phyloP scores from a whole-genome alignment of 1,284 basidiomycete genomes.

The Kalmanozyma brasiliensis region DNA sequence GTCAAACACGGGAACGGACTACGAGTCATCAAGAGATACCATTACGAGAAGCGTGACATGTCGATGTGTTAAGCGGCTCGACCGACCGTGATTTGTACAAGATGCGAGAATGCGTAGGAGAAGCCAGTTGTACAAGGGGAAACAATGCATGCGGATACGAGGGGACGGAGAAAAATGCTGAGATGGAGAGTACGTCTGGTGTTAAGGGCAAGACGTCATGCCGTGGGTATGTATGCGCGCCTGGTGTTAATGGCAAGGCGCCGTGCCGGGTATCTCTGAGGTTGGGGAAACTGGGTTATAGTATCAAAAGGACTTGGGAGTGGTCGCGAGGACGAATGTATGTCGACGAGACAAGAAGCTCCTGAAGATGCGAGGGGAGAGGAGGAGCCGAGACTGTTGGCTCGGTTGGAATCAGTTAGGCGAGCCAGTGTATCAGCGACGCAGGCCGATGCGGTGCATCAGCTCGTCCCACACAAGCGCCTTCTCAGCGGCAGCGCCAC shows the following conservation, averaged over 20 bases:
- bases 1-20: no score
- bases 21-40: constrained; percentile 22
- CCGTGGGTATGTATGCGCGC: constrained; percentile 30
- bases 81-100: constrained; percentile 29
- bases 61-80: constrained; percentile 58
- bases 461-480: constrained; percentile 42
- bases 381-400: no score
- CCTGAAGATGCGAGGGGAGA: no score
- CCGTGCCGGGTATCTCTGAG: constrained; percentile 34
- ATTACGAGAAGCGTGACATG: constrained; percentile 20
- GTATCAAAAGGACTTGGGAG: no score
- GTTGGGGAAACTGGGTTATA: no score
- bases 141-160: constrained; percentile 30
- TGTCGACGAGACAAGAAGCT: no score
- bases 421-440: no score
- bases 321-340: no score
- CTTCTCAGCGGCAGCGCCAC: constrained; percentile 70
- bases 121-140: constrained; percentile 19
- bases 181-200: constrained; percentile 22
- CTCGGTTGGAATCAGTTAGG: no score
- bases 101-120: constrained; percentile 11
- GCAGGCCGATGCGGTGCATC: constrained; percentile 42
- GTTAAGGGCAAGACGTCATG: constrained; percentile 46
- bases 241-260: constrained; percentile 49
- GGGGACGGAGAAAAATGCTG: constrained; percentile 1